Evolutionary conservation across 2,329 filamentous ascomycete genomes (phyloP), one percentile per base, ranked within the genome.

Genomic region (Capronia coronata): DNA sequence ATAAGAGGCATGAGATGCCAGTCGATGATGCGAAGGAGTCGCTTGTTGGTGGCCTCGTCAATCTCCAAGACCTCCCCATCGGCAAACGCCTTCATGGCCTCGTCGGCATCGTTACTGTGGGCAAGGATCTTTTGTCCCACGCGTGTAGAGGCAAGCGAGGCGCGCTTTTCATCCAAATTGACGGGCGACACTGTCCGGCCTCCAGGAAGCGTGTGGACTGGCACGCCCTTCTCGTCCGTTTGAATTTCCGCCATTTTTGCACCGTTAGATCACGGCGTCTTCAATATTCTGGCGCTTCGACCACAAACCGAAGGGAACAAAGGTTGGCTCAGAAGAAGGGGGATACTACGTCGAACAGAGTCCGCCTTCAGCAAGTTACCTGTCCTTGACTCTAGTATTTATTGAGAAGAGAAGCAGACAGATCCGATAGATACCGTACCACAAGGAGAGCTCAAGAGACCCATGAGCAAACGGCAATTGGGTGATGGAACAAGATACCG

Each of bases 1-100:
- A 82, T 69, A 55, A 81, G 65, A 0, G 78, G 79, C 73, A 82
- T 78, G 55, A 81, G 65, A 60, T 80, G 76, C 73, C 71, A 75
- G 63, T 85, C 82, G 51, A 84, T 83, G 46, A 71, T 76, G 14
- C 71, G 67, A n/a, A 84, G 61, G 13, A 85, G 61, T n/a, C 76
- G 67, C 55, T 73, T 77, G 57, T 79, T 81, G 19, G 76, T 79
- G 40, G 72, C 73, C 55, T 75, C 75, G 46, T 77, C 77, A 29
- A 82, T 64, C 29, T 74, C 68, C 18, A 80, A 66, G 0, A 73
- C 61, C 57, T 79, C 69, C 18, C 76, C 77, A 21, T 62, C 61
- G 8, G 69, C 68, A 56, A 80, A 75, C 2, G 75, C 78, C 57
- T 79, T 76, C 71, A 81, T 69, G 32, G 79, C 79, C 50, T 79